These are phyloP conservation scores for Coniochaeta ligniaria DNA, from an alignment of 2,329 filamentous ascomycete species.

Conservation along the genomic window DNA sequence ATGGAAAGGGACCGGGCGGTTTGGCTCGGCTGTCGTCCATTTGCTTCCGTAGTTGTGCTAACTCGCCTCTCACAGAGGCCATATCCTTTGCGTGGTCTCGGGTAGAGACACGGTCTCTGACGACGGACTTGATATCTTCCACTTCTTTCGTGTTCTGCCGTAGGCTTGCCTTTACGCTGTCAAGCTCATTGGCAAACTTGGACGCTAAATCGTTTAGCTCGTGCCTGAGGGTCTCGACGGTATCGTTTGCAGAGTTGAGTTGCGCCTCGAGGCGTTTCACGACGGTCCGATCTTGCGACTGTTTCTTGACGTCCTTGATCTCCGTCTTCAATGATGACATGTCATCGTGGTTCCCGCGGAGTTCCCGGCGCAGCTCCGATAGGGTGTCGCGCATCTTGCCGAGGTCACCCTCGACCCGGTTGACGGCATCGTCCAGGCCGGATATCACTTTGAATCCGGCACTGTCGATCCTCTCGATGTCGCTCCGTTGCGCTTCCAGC, in stretches of 20 bases:
- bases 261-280: constrained; percentile 15
- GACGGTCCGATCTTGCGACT: constrained; percentile 7
- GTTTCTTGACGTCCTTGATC: constrained; percentile 11
- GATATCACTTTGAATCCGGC: constrained; percentile 28
- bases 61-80: constrained; percentile 21
- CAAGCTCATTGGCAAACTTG: constrained; percentile 15
- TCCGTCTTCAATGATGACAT: constrained; percentile 19
- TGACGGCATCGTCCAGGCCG: constrained; percentile 25
- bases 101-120: constrained; percentile 10
- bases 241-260: constrained; percentile 13
- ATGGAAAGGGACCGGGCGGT: constrained; percentile 11
- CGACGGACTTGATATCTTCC: constrained; percentile 13
- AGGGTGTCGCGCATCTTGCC: constrained; percentile 22
- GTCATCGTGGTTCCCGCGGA: constrained; percentile 14
- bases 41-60: constrained; percentile 22
- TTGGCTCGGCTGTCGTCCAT: constrained; percentile 8
- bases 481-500: constrained; percentile 23
- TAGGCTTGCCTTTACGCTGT: constrained; percentile 15
- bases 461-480: constrained; percentile 28
- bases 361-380: constrained; percentile 16
- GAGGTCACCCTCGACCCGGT: constrained; percentile 25
- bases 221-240: constrained; percentile 13
- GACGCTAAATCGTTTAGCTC: constrained; percentile 10
- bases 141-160: constrained; percentile 14
- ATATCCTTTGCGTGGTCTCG: constrained; percentile 23